phyloP scores from a whole-genome alignment of 2,329 filamentous ascomycete genomes.

The Thielaviopsis musarum region DNA sequence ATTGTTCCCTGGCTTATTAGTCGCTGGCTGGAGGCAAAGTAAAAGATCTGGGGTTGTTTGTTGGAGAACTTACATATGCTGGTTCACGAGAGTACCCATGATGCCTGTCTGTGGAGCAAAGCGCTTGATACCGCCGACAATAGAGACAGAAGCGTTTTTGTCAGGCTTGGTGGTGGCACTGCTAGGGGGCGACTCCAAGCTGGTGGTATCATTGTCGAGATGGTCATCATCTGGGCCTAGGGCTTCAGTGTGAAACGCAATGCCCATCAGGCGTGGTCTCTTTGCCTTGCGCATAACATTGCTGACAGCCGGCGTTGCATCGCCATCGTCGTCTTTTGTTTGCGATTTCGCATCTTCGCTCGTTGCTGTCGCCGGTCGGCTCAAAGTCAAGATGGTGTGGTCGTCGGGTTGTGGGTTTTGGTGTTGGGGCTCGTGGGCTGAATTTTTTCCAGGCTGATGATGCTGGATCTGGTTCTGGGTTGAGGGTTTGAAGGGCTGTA shows the following conservation, averaged over 20 bases:
- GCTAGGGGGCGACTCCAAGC: not conserved
- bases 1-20: slow-evolving; percentile 69
- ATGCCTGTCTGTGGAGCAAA: slow-evolving; percentile 60
- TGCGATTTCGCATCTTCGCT: not conserved
- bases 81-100: slow-evolving; percentile 48
- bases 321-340: slow-evolving; percentile 16
- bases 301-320: slow-evolving; percentile 28
- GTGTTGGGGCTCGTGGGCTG: not conserved
- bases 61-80: slow-evolving; percentile 53
- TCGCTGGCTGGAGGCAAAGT: slow-evolving; percentile 16
- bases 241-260: slow-evolving; percentile 32
- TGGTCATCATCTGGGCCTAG: slow-evolving; percentile 16
- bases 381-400: not conserved
- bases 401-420: not conserved
- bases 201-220: not conserved
- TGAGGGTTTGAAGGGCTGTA: not conserved
- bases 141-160: not conserved
- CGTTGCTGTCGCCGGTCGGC: not conserved
- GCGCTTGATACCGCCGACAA: slow-evolving; percentile 20
- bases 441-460: not conserved
- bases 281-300: slow-evolving; percentile 34
- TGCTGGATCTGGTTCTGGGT: not conserved
- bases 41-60: not conserved
- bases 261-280: slow-evolving; percentile 33
- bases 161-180: not conserved